Evolutionary conservation across 202 grass and related monocot species (phyloP).

Genomic region (Carex arenaria): DNA sequence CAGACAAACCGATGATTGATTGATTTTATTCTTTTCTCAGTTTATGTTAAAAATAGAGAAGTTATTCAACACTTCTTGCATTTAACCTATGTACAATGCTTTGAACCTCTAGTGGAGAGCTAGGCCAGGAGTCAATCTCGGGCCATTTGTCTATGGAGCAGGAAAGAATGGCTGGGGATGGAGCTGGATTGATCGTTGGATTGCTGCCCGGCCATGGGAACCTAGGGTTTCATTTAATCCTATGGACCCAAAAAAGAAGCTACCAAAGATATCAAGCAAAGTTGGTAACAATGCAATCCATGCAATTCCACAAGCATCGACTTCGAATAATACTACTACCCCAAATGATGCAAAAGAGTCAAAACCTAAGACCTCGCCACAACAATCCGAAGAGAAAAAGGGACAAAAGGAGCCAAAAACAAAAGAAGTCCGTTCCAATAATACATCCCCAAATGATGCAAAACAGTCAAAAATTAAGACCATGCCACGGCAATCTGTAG

Average conservation of each 20-base stretch:
- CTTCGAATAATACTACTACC: slow-evolving; percentile 32
- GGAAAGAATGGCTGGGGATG: slow-evolving; percentile 79
- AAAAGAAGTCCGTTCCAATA: slow-evolving; percentile 39
- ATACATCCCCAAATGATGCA: slow-evolving; percentile 25
- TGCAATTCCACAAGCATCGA: slow-evolving; percentile 42
- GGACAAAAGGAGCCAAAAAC: slow-evolving; percentile 34
- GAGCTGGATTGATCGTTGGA: slow-evolving; percentile 96
- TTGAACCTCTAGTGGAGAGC: slow-evolving; percentile 70
- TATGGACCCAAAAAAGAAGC: slow-evolving; percentile 33
- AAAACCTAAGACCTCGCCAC: slow-evolving; percentile 38
- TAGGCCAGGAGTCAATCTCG: slow-evolving; percentile 56
- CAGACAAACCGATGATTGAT: not conserved
- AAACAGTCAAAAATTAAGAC: slow-evolving; percentile 53
- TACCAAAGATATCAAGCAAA: slow-evolving; percentile 38
- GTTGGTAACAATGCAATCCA: slow-evolving; percentile 22
- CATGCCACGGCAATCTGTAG: slow-evolving; percentile 24
- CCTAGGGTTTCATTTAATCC: slow-evolving; percentile 47
- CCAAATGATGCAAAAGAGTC: slow-evolving; percentile 37
- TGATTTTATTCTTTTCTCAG: not conserved
- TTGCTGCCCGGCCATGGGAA: slow-evolving; percentile 86
- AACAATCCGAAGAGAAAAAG: slow-evolving; percentile 41
- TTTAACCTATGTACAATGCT: not conserved
- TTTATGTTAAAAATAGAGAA: slow-evolving; percentile 7
- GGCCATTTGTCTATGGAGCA: slow-evolving; percentile 64
- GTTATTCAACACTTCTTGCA: not conserved